These are phyloP conservation scores for Aureobasidium melanogenum DNA, from an alignment of 2,329 filamentous ascomycete genomes.

Conservation along the genomic window DNA sequence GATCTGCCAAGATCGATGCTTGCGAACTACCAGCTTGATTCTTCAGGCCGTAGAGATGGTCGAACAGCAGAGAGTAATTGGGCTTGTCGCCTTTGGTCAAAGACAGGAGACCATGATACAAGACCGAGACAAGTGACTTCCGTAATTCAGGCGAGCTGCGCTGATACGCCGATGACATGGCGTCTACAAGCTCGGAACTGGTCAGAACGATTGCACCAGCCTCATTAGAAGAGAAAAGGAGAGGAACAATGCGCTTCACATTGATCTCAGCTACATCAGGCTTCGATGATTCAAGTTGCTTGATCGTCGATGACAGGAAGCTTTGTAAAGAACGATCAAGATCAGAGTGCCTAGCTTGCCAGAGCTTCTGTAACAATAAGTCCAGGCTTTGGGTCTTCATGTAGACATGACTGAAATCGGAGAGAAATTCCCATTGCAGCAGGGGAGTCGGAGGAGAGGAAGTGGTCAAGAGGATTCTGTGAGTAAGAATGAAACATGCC, in stretches of 20 bases:
- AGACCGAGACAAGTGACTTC: slow-evolving; percentile 60
- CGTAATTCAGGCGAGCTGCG: slow-evolving; percentile 55
- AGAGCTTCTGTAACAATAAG: slow-evolving; percentile 41
- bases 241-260: slow-evolving; percentile 52
- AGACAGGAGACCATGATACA: slow-evolving; percentile 66
- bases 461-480: slow-evolving; percentile 46
- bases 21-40: slow-evolving; percentile 56
- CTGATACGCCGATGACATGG: slow-evolving; percentile 57
- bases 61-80: slow-evolving; percentile 66
- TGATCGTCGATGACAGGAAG: slow-evolving; percentile 54
- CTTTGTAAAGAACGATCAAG: slow-evolving; percentile 49
- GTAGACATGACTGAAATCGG: slow-evolving; percentile 59
- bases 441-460: slow-evolving; percentile 37
- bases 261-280: slow-evolving; percentile 46
- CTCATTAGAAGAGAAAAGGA: slow-evolving; percentile 53
- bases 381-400: slow-evolving; percentile 52
- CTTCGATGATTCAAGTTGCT: slow-evolving; percentile 54
- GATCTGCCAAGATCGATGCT: slow-evolving; percentile 64
- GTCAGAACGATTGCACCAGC: slow-evolving; percentile 59
- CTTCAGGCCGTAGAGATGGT: slow-evolving; percentile 77
- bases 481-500: slow-evolving; percentile 54
- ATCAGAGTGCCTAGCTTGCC: slow-evolving; percentile 39
- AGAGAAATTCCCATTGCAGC: slow-evolving; percentile 58
- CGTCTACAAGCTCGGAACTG: slow-evolving; percentile 81
- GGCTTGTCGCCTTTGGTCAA: slow-evolving; percentile 58